Evolutionary conservation across 225 moss, liverwort and hornwort species (phyloP), one percentile per base, ranked within the genome.

Genomic region (Climacium dendroides): DNA sequence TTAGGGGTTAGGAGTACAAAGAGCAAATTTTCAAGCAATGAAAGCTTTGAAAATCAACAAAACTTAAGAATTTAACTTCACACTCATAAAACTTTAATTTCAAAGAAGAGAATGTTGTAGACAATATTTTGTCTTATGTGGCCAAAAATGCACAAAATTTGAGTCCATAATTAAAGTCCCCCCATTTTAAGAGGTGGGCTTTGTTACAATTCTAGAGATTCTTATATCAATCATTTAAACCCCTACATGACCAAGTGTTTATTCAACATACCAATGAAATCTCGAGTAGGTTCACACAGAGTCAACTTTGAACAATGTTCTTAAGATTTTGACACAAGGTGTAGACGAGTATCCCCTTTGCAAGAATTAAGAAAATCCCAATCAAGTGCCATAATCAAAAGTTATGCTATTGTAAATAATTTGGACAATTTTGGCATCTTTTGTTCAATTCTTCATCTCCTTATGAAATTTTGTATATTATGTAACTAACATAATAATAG

Each of bases 311-410:
- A 23, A 24, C 8, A 24, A 39, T 37, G 11, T 37, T 39, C 3
- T 13, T 14, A 24, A 39, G 24, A 14, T 39, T n/a, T n/a, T 69
- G 7, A 37, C 0, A 24, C 7, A n/a, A 66, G 7, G 20, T 11
- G 20, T 66, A 2, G n/a, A n/a, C 7, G 6, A n/a, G n/a, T n/a
- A n/a, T 24, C 14, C 1, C 4, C 24, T 39, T 3, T 39, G 2
- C 0, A 24, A 0, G 24, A 67, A 39, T 22, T 13, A 0, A 13
- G 3, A 24, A 7, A 13, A 14, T 20, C 39, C 39, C 4, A 39
- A 23, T 39, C 0, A 39, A 1, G 8, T 69, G 8, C 0, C 3
- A 0, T 1, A 0, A 24, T 39, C 7, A 69, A 69, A 37, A 69
- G 2, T 24, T 39, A 24, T 67, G 5, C 7, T 69, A 39, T 1